These are phyloP conservation scores for Cichorium intybus DNA, from an alignment of 140 eudicot genomes.

Conservation along the genomic window DNA sequence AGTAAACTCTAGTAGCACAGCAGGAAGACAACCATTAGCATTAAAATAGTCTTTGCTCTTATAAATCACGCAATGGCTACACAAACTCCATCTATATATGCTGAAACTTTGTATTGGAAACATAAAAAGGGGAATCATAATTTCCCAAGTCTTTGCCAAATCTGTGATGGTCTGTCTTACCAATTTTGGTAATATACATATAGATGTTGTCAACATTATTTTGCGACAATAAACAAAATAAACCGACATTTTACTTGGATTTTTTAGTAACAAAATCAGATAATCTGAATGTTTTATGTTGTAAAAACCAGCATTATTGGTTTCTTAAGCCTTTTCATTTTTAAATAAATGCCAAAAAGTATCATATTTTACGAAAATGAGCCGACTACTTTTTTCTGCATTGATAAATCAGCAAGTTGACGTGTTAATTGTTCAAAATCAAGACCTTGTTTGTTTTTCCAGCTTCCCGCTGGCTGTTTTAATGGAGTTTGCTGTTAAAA, in stretches of 20 bases:
- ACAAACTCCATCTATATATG: constrained; percentile 22
- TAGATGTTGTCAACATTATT: constrained; percentile 8
- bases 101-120: constrained; percentile 28
- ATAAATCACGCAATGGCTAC: constrained; percentile 12
- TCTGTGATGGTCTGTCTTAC: constrained; percentile 17
- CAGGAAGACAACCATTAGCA: constrained; percentile 15
- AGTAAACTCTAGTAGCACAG: constrained; percentile 22
- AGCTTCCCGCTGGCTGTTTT: too few species aligned
- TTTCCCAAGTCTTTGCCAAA: constrained; percentile 28
- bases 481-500: too few species aligned
- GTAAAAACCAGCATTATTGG: too few species aligned
- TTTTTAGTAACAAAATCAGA: not conserved
- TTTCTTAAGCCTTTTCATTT: too few species aligned
- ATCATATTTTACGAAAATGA: too few species aligned
- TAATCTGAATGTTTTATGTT: not conserved
- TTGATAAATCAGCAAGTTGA: too few species aligned
- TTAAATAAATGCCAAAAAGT: too few species aligned
- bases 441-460: too few species aligned
- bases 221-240: not conserved
- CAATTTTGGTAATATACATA: constrained; percentile 14
- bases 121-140: constrained; percentile 14
- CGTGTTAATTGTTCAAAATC: too few species aligned
- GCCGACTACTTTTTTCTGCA: too few species aligned
- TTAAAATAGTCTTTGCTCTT: constrained; percentile 27
- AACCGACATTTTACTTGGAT: not conserved